Percentiles rank a stretch among this genome's conserved stretches.
Conservation (phyloP, 2,329 filamentous ascomycete genomes). For the Sarocladiaceae sp. region DNA sequence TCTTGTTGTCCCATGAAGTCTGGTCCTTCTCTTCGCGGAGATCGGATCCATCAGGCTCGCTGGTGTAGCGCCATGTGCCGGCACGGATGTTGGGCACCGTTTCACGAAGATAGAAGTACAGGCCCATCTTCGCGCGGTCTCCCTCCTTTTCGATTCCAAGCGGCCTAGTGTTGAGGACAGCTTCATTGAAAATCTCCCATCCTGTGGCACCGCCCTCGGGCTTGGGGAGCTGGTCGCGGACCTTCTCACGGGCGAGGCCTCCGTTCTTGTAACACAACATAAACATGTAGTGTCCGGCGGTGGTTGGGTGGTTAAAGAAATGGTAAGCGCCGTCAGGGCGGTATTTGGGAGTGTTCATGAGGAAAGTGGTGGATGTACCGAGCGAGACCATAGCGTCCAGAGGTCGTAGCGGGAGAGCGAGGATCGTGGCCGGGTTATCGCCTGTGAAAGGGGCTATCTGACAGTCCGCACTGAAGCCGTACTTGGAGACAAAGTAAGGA, state of each 20-base stretch:
- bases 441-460: conserved; percentile 84
- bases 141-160: conserved; percentile 54
- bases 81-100: conserved; percentile 88
- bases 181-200: conserved; percentile 80
- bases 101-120: conserved; percentile 95
- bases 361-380: conserved; percentile 92
- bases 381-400: conserved; percentile 92
- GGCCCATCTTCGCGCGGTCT: conserved; percentile 72
- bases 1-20: conserved; percentile 43
- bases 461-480: conserved; percentile 73
- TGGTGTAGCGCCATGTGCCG: conserved; percentile 80
- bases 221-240: conserved; percentile 74
- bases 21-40: conserved; percentile 34
- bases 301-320: conserved; percentile 97
- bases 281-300: conserved; percentile 92
- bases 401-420: conserved; percentile 80
- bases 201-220: conserved; percentile 42
- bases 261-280: conserved; percentile 99
- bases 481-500: conserved; percentile 72
- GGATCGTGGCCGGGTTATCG: conserved; percentile 93
- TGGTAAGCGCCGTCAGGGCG: conserved; percentile 87
- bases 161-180: conserved; percentile 63
- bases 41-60: conserved; percentile 47
- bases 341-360: conserved; percentile 94
- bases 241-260: conserved; percentile 82